These are phyloP conservation scores for Orbilia brochopaga DNA, from an alignment of 2,329 filamentous ascomycete species.

Conservation along the genomic window DNA sequence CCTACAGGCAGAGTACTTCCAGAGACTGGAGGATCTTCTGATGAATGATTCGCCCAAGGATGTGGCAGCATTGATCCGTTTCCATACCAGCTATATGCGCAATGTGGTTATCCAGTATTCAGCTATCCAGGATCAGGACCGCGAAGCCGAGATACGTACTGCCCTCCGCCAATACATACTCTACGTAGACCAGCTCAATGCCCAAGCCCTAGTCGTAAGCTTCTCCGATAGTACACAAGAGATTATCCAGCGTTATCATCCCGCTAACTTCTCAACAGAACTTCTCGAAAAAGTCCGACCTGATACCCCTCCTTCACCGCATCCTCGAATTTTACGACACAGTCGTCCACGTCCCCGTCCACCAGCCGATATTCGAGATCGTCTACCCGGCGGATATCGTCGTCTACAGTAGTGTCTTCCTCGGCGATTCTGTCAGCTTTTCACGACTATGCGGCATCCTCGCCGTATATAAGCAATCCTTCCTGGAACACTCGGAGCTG, in stretches of 20 bases:
- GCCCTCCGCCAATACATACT: slow-evolving; percentile 50
- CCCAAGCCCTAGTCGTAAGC: slow-evolving; percentile 21
- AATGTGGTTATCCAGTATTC: slow-evolving; percentile 53
- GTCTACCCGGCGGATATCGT: slow-evolving; percentile 71
- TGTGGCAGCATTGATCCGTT: slow-evolving; percentile 67
- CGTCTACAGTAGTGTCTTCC: slow-evolving; percentile 75
- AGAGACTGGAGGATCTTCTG: slow-evolving; percentile 63
- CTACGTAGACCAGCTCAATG: slow-evolving; percentile 51
- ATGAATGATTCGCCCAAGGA: slow-evolving; percentile 63
- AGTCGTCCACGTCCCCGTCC: slow-evolving; percentile 62
- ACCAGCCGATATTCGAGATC: slow-evolving; percentile 63
- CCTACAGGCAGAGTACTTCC: slow-evolving; percentile 62
- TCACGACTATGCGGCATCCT: slow-evolving; percentile 74
- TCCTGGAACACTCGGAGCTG: slow-evolving; percentile 30
- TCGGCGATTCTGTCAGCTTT: slow-evolving; percentile 67
- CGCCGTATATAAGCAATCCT: slow-evolving; percentile 58
- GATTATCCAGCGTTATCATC: not conserved
- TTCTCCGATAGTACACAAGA: not conserved
- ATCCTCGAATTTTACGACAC: slow-evolving; percentile 75
- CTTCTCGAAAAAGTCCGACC: slow-evolving; percentile 21
- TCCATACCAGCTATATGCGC: slow-evolving; percentile 72
- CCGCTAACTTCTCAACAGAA: slow-evolving; percentile 3
- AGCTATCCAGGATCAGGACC: slow-evolving; percentile 30
- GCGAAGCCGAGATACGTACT: slow-evolving; percentile 39
- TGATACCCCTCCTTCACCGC: slow-evolving; percentile 58